Base-by-base conservation (phyloP, 73 alveolate species). In the Stentor coeruleus region DNA sequence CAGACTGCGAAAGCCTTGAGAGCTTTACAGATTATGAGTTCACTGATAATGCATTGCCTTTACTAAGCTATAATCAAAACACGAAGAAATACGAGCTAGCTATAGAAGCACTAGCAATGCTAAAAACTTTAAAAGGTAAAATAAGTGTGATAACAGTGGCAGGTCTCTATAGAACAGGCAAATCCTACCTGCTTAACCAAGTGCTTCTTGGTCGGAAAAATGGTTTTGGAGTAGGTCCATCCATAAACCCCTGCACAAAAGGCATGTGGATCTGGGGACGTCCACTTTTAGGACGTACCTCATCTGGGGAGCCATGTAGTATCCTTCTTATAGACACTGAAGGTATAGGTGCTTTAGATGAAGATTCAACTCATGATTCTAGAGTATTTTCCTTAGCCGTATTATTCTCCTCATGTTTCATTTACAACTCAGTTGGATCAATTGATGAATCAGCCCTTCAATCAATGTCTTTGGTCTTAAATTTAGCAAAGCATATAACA, bases 211-310 rank as follows among this genome's bases (percentile, higher is more conserved):
- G 93, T 80, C 79, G 95, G 90, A 84, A 91, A 74, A 83, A 84
- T 76, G 99, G 99, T 30, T 95, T 86, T 85, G 97, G 97, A 66
- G 97, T 75, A 3, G 93, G 90, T 81, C 97, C 88, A 57, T 79
- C 89, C 20, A 86, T 87, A 15, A 87, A 87, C 83, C 96, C 98
- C 33, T 96, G 99, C 77, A 98, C 99, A n/a, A 95, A 95, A 87
- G 99, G 99, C 3, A 75, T 98, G 2, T 98, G 99, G 99, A 97
- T 98, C 11, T 98, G 99, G 99, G 99, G 99, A 28, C 92, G 91
- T 33, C 98, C 99, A 0, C 86, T 97, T 15, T 80, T 86, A 20
- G 88, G 89, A 30, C 38, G 41, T 3, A 86, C 92, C 31, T 59
- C 36, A 41, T 77, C 57, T 6, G 92, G 92, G 37, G 84, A 86